phyloP scores from a whole-genome alignment of 768 basidiomycete species.

The Clitopilus passeckerianus region DNA sequence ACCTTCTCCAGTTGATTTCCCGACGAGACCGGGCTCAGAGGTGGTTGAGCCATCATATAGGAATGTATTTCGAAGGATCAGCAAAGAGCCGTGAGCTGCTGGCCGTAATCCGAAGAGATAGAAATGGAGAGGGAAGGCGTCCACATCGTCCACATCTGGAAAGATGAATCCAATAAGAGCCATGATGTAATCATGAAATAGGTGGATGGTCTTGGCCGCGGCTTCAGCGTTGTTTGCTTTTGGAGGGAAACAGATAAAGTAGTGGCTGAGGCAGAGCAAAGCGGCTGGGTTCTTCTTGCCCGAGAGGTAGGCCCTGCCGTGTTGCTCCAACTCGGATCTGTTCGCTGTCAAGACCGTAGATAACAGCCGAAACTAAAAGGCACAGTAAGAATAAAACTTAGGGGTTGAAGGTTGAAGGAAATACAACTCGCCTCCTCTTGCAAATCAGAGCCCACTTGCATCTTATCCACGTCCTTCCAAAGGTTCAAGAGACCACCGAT shows the following conservation, averaged over 20 bases:
- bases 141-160: background rate
- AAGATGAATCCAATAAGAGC: constrained; percentile 21
- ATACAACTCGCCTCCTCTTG: background rate
- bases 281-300: constrained; percentile 24
- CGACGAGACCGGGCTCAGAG: no score
- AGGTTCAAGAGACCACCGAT: background rate
- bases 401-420: no score
- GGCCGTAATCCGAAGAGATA: background rate
- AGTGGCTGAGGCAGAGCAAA: constrained; percentile 38
- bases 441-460: background rate
- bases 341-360: constrained; percentile 12
- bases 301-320: constrained; percentile 26
- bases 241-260: constrained; percentile 23
- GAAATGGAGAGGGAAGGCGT: background rate
- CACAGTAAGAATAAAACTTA: background rate
- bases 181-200: constrained; percentile 28
- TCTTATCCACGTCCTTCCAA: background rate
- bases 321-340: constrained; percentile 16
- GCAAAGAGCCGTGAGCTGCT: background rate
- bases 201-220: constrained; percentile 20
- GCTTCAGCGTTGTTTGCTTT: constrained; percentile 17
- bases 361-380: constrained; percentile 15
- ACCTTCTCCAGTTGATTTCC: no score
- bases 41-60: background rate
- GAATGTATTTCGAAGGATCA: background rate